Conservation (phyloP, 139 green algal genomes). For the Pedinophyceae sp. region DNA sequence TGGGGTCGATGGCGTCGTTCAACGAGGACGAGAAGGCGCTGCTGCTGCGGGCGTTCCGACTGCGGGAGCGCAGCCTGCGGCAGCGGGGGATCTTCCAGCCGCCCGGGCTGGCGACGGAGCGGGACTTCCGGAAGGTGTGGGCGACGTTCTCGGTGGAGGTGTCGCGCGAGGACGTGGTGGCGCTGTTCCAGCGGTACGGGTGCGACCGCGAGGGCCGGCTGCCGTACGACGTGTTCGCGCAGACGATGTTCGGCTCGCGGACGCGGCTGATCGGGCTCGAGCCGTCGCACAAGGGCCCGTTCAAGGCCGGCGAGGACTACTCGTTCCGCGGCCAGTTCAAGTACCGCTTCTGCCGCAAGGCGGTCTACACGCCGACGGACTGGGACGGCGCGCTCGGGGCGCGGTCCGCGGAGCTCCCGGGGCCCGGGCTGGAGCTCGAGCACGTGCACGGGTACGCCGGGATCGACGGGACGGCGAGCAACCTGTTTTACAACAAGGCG, state of each 20-base stretch:
- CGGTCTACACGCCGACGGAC: not conserved
- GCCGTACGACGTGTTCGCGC: conserved; percentile 32
- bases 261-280: conserved; percentile 31
- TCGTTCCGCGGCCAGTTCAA: conserved; percentile 9
- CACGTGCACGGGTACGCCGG: conserved; percentile 13
- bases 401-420: not conserved
- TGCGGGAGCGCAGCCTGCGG: conserved; percentile 20
- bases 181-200: conserved; percentile 36
- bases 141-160: conserved; percentile 28
- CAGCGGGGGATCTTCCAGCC: conserved; percentile 15
- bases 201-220: conserved; percentile 23
- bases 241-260: conserved; percentile 22
- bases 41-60: conserved; percentile 22
- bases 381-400: conserved; percentile 1
- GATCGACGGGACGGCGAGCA: conserved; percentile 10
- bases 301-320: conserved; percentile 14
- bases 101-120: conserved; percentile 7
- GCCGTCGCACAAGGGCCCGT: conserved; percentile 30
- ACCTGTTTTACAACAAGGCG: conserved; percentile 9
- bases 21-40: conserved; percentile 35
- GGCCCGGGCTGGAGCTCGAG: conserved; percentile 8
- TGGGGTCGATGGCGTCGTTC: conserved; percentile 35
- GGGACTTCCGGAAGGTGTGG: conserved; percentile 17
- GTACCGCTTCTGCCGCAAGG: conserved; percentile 6
- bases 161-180: conserved; percentile 22